Evolutionary conservation across 495 filamentous ascomycete genomes (phyloP), one percentile per base, ranked within the genome.

Genomic region (Pseudomonodictys pantanalensis): DNA sequence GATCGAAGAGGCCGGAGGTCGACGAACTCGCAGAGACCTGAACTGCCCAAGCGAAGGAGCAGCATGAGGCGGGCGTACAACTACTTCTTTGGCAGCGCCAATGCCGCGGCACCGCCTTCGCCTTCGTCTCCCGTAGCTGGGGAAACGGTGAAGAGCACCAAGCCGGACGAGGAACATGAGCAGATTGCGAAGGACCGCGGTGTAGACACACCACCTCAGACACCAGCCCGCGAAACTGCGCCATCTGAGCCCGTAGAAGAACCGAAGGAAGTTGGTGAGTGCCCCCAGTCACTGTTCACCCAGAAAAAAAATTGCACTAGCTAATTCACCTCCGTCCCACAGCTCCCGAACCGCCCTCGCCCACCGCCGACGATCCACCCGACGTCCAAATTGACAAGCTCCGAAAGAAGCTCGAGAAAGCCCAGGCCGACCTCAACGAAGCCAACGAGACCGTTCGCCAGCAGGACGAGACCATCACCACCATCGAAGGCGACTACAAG

Each of bases 391-490:
- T 82, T 25, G 67, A 74, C 22, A 75, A 74, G 24, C 75, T 93
- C 8, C 78, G 77, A 46, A 68, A 67, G 12, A 81, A 86, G 66
- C 71, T 91, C 0, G 77, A 30, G 9, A 61, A 49, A 32, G 15
- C 39, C 3, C 18, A 65, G 49, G 12, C 84, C 8, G 84, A 89
- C 30, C 78, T 92, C 25, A 76, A 82, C n/a, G 73, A 73, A 33
- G 75, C 85, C 10, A 90, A 90, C 62, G 74, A 72, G 25, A 28
- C 58, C 18, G 54, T 68, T 12, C 23, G 53, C 26, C 29, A 33
- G 8, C 66, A 68, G 30, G 41, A 65, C 46, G 58, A 58, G 7
- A 48, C 59, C 12, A 42, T 68, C 7, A 28, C 24, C 10, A n/a
- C 15, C 22, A 30, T 65, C 17, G 49, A 68, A 26, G 26, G 55